Evolutionary conservation across 352 stramenopile species (phyloP), one percentile per base, ranked within the genome.

Genomic region (Pseudoperonospora humuli): DNA sequence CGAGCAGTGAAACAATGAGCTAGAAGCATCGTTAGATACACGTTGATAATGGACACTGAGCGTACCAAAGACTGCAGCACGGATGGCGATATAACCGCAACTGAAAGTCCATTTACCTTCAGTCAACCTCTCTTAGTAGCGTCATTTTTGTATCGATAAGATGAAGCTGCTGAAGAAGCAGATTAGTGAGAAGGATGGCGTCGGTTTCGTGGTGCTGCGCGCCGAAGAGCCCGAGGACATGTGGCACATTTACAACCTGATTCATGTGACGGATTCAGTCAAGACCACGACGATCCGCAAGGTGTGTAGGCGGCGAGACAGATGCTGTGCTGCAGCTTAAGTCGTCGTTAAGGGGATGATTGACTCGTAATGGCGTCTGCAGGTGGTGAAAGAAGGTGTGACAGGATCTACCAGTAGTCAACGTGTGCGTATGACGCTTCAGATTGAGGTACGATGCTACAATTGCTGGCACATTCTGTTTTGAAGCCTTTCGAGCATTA

Each of bases 181-280:
- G 62, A 91, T 97, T 54, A 93, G 69, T 55, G 83, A 90, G 55
- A 98, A 98, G 73, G 94, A 98, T 74, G 92, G 92, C 51, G 84
- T 70, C 38, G 95, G 95, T 18, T 82, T 51, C 9, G 75, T 99
- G 15, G 67, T 94, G 45, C 71, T 99, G 39, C 83, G 89, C 29
- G 92, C 95, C 6, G 92, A 98, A 62, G 95, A 97, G 48, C 70
- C 88, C 3, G 95, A 99, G 66, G 96, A 99, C 66, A 96, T 99
- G 70, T 99, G 95, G 95, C 95, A 98, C 56, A 78, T 96, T 21
- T 98, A 98, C 80, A 99, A 99, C 64, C 73, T 99, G 27, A 95
- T 99, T 28, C 79, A 95, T 56, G 77, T 84, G 33, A 70, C 73
- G 11, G 96, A 99, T 64, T 84, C 79, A 32, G 86, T 99, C 28